Conservation (phyloP, 2,329 filamentous ascomycete genomes). For the Cladophialophora chaetospira region DNA sequence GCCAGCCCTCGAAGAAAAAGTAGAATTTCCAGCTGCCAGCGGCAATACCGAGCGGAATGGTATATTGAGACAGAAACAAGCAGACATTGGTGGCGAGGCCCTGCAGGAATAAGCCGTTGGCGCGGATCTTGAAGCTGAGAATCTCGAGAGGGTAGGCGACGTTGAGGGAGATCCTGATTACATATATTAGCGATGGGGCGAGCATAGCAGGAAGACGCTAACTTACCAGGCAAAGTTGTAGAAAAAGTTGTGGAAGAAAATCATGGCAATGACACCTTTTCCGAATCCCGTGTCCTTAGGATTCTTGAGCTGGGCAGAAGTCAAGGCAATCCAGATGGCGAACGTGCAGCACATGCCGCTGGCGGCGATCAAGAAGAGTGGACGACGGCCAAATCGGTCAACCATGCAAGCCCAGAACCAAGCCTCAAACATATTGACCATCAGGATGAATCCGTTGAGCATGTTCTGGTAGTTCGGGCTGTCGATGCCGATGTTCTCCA, state of each 20-base stretch:
- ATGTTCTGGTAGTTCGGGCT: slow-evolving; percentile 49
- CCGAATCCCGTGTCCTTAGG: slow-evolving; percentile 37
- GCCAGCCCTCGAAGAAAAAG: slow-evolving; percentile 24
- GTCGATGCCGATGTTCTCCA: slow-evolving; percentile 60
- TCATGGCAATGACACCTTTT: slow-evolving; percentile 42
- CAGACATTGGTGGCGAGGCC: slow-evolving; percentile 24
- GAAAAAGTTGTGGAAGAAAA: slow-evolving; percentile 47
- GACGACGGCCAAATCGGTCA: slow-evolving; percentile 58
- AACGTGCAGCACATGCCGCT: slow-evolving; percentile 44
- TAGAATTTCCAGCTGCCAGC: slow-evolving; percentile 26
- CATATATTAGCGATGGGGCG: no score
- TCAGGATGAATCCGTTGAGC: slow-evolving; percentile 57
- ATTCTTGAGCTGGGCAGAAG: slow-evolving; percentile 39
- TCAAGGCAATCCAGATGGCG: slow-evolving; percentile 46
- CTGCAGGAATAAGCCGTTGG: slow-evolving; percentile 42
- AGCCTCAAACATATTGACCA: slow-evolving; percentile 61
- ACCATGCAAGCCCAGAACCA: slow-evolving; percentile 58
- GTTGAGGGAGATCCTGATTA: no score
- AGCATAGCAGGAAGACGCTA: no score
- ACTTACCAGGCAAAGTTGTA: slow-evolving; percentile 44
- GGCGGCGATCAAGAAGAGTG: slow-evolving; percentile 55
- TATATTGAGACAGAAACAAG: slow-evolving; percentile 22
- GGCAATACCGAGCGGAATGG: slow-evolving; percentile 22
- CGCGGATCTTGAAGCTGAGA: slow-evolving; percentile 51
- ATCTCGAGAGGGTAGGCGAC: slow-evolving; percentile 51